Base-by-base conservation (phyloP, 495 filamentous ascomycete species). In the Hyaloscypha variabilis region DNA sequence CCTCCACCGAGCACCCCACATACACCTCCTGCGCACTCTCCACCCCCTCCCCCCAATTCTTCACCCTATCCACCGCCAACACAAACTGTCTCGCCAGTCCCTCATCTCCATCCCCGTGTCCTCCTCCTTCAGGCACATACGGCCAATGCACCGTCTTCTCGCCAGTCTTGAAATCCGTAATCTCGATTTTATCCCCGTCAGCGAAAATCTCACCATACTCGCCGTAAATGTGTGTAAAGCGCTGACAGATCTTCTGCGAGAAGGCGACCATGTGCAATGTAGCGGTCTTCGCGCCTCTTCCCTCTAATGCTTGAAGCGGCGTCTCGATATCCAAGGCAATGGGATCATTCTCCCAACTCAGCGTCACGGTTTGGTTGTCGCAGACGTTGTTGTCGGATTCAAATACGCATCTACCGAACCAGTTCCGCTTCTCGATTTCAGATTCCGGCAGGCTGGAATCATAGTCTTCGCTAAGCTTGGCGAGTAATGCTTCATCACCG, bases 341-440 rank as follows among this genome's bases (percentile, higher is more conserved):
- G 0, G 79, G 79, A 63, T 90, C 87, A 25, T 90, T 87, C 36
- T 93, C 88, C 94, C 95, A 97, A 1, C 82, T 84, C 24, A 97
- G 85, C 0, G 88, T 93, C 11, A 98, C 95, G 28, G 88, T 77
- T 74, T 98, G 94, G 71, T 97, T 91, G 73, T 99, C 95, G 72
- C 89, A 91, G 26, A 94, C 95, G 70, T 93, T 87, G 71, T 97
- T 99, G 73, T 94, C 92, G 19, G 88, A 81, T 74, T 97, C 95
- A 76, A 88, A 99, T 8, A 99, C 95, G 73, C 95, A 99, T 29
- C 94, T 86, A 1, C 95, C 95, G 71, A 92, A 97, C 93, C 93
- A 97, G 21, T 89, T 88, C 21, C 85, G 77, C 14, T 76, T 60
- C 56, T 88, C 82, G 11, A 93, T 81, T 6, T 87, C 79, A n/a